Conservation (phyloP, 805 yeast species). For the Nakazawaea ishiwadae region DNA sequence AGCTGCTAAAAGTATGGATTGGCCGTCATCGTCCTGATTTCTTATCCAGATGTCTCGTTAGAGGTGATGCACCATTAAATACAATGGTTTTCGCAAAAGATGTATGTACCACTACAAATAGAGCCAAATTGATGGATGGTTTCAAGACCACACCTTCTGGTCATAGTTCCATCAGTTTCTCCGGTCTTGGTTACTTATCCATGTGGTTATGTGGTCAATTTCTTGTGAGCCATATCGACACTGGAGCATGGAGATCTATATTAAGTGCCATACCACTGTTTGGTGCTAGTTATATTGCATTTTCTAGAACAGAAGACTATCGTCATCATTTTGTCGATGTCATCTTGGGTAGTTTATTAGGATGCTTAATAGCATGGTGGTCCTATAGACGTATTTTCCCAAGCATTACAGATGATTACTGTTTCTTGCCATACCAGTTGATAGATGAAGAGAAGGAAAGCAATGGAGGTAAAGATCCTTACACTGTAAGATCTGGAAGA, state of each 20-base stretch:
- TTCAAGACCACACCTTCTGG: slow-evolving; percentile 83
- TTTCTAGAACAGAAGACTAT: slow-evolving; percentile 86
- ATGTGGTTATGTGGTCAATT: slow-evolving; percentile 70
- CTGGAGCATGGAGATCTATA: slow-evolving; percentile 62
- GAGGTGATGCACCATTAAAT: slow-evolving; percentile 48
- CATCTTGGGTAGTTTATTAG: slow-evolving; percentile 65
- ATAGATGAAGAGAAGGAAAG: slow-evolving; percentile 15
- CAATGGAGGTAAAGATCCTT: neutral
- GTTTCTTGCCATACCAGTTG: slow-evolving; percentile 36
- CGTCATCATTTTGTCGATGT: slow-evolving; percentile 92
- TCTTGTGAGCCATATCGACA: slow-evolving; percentile 28
- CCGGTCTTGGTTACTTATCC: slow-evolving; percentile 60
- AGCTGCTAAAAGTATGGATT: slow-evolving; percentile 73
- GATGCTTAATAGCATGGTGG: slow-evolving; percentile 54
- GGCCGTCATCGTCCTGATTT: slow-evolving; percentile 94
- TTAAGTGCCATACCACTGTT: slow-evolving; percentile 52
- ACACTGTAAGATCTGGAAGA: too few relatives aligned
- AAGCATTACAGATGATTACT: slow-evolving; percentile 21
- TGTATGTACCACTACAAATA: slow-evolving; percentile 54
- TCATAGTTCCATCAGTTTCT: slow-evolving; percentile 67
- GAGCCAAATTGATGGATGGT: slow-evolving; percentile 52
- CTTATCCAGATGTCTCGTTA: slow-evolving; percentile 77
- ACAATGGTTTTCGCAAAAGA: slow-evolving; percentile 56
- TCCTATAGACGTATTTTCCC: slow-evolving; percentile 55
- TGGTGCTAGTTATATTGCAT: slow-evolving; percentile 72